phyloP scores from a whole-genome alignment of 129 eudicot species.

The Artemisia tridentata region DNA sequence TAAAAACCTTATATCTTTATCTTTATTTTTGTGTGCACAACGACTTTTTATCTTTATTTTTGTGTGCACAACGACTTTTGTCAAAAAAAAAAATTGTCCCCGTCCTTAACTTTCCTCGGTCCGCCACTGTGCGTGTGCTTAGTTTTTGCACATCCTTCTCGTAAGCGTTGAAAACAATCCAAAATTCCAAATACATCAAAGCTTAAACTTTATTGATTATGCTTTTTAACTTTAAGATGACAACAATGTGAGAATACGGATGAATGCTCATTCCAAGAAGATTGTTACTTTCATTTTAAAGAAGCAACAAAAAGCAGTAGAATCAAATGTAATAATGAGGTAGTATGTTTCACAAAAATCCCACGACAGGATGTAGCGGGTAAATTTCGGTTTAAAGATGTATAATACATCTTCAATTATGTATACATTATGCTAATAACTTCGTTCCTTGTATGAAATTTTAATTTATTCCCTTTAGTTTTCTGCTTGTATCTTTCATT shows the following conservation, averaged over 20 bases:
- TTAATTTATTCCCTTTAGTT: background rate
- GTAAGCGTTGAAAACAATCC: background rate
- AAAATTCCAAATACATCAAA: background rate
- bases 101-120: no score
- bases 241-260: background rate
- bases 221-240: background rate
- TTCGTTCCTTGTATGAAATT: background rate
- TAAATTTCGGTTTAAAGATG: background rate
- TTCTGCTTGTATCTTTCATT: background rate
- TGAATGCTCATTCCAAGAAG: background rate
- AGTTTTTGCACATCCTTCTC: background rate
- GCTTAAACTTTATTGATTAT: no score
- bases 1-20: no score
- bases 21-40: no score
- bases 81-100: no score
- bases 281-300: background rate
- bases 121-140: no score
- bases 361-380: background rate
- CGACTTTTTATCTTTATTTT: no score
- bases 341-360: background rate
- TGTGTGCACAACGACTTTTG: no score
- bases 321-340: background rate
- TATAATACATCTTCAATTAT: no score
- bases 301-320: conserved; percentile 1
- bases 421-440: background rate